Conservation (phyloP, 352 stramenopile species). For the Phytopythium ostracodes region DNA sequence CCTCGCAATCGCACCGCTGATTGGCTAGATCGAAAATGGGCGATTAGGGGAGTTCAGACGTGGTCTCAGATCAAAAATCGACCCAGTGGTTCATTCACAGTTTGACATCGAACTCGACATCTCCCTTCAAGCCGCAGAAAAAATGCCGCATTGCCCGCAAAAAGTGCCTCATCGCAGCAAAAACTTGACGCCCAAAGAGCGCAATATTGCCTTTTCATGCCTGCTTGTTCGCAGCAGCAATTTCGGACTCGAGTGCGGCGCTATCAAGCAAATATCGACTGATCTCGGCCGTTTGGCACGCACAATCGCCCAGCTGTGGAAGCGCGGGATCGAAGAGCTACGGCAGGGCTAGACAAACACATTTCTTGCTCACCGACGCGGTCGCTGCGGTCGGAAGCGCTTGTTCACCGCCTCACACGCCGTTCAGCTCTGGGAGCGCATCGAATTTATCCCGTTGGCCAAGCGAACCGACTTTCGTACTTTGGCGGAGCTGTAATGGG, state of each 20-base stretch:
- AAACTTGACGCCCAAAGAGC: neutral
- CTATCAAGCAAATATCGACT: neutral
- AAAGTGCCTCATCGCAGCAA: neutral
- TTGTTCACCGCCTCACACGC: neutral
- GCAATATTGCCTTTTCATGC: neutral
- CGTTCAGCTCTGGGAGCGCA: neutral
- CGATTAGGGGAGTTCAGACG: neutral
- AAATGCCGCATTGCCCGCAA: neutral
- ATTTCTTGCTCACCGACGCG: neutral
- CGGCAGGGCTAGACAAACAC: neutral
- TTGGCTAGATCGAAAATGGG: neutral
- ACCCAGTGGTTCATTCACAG: neutral
- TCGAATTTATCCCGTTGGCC: neutral
- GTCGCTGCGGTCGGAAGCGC: neutral
- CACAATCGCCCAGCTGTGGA: neutral
- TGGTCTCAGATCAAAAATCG: neutral
- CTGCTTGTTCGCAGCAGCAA: neutral
- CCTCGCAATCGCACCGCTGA: neutral
- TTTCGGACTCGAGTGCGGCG: neutral
- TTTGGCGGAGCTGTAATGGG: no score
- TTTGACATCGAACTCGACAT: neutral
- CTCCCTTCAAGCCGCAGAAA: neutral
- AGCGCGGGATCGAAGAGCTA: neutral
- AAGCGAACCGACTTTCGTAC: neutral
- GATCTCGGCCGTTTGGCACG: neutral